These are phyloP conservation scores for Emericellopsis atlantica DNA, from an alignment of 2,329 filamentous ascomycete species.

Conservation along the genomic window DNA sequence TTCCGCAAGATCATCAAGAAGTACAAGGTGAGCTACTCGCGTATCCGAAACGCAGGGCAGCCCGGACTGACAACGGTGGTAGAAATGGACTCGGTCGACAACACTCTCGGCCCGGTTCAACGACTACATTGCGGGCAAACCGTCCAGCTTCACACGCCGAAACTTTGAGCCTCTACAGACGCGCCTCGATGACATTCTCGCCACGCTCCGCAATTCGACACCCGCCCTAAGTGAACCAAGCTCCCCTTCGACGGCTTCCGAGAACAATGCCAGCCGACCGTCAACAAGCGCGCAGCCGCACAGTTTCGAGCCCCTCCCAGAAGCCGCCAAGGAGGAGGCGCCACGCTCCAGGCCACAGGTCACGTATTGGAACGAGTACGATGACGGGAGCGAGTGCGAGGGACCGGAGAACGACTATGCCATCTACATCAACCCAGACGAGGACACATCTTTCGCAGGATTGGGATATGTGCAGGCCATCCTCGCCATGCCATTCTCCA, in stretches of 20 bases:
- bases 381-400: constrained; percentile 58
- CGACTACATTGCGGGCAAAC: constrained; percentile 49
- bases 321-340: too few relatives aligned
- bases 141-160: constrained; percentile 59
- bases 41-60: neutral
- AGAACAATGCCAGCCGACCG: constrained; percentile 2
- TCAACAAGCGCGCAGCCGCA: constrained; percentile 4
- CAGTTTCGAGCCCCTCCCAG: neutral
- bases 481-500: constrained; percentile 34
- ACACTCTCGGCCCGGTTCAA: constrained; percentile 54
- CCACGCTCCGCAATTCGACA: constrained; percentile 32
- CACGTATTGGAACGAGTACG: constrained; percentile 79
- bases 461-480: constrained; percentile 45
- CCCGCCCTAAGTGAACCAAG: constrained; percentile 14
- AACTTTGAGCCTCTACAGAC: constrained; percentile 43
- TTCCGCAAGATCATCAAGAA: constrained; percentile 81
- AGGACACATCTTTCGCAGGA: constrained; percentile 46
- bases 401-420: constrained; percentile 51
- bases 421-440: constrained; percentile 64
- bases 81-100: constrained; percentile 73
- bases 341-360: constrained; percentile 9
- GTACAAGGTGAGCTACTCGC: constrained; percentile 44
- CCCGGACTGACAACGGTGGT: neutral
- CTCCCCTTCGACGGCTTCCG: neutral
- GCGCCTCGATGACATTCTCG: constrained; percentile 37